Evolutionary conservation across 352 stramenopile species (phyloP).

Genomic region (Stramenopiles sp.): DNA sequence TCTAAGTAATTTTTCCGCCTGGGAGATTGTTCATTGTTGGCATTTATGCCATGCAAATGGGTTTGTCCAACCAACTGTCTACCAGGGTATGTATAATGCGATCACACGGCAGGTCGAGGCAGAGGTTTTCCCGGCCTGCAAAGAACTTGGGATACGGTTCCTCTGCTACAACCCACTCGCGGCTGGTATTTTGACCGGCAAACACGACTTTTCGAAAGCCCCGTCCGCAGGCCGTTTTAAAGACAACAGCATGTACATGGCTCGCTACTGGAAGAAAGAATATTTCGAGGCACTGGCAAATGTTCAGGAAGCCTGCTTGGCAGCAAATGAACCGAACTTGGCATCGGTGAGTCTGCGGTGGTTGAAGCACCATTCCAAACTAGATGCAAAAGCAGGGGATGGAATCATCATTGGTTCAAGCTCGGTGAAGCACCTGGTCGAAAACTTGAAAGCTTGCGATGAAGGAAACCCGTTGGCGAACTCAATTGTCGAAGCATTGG

Average conservation of each 20-base stretch:
- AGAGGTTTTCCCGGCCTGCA: slow-evolving; percentile 39
- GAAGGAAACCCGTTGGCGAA: slow-evolving; percentile 24
- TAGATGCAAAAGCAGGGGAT: slow-evolving; percentile 27
- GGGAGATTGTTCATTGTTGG: slow-evolving; percentile 39
- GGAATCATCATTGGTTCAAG: slow-evolving; percentile 43
- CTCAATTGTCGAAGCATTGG: slow-evolving; percentile 35
- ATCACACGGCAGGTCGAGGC: slow-evolving; percentile 41
- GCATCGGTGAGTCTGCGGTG: slow-evolving; percentile 42
- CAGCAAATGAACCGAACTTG: slow-evolving; percentile 33
- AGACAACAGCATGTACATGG: slow-evolving; percentile 16
- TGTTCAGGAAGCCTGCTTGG: slow-evolving; percentile 32
- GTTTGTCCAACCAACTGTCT: slow-evolving; percentile 36
- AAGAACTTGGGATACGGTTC: slow-evolving; percentile 35
- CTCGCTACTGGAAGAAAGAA: slow-evolving; percentile 39
- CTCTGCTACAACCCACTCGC: slow-evolving; percentile 53
- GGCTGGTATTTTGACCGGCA: slow-evolving; percentile 42
- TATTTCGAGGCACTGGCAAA: slow-evolving; percentile 42
- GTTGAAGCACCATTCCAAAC: slow-evolving; percentile 39
- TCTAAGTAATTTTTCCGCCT: slow-evolving; percentile 45
- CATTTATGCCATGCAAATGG: slow-evolving; percentile 35
- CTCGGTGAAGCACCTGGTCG: slow-evolving; percentile 36
- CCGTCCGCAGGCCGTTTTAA: neutral
- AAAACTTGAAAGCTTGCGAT: slow-evolving; percentile 33
- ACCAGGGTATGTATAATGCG: slow-evolving; percentile 57
- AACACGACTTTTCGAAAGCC: slow-evolving; percentile 28